These are phyloP conservation scores for Teratosphaeria nubilosa DNA, from an alignment of 2,329 filamentous ascomycete genomes.

Conservation along the genomic window DNA sequence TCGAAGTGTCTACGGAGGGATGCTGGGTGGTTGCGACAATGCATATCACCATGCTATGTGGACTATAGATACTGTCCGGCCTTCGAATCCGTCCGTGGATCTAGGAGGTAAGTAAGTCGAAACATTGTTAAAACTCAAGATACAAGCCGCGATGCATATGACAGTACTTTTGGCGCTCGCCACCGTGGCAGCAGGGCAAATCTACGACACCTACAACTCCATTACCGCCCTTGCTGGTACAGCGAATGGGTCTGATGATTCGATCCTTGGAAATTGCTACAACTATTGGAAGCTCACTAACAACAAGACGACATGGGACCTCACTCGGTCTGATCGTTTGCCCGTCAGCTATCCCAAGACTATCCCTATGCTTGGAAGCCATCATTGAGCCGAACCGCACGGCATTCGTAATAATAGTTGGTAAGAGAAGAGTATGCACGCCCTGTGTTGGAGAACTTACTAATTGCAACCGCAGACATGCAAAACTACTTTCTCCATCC, in stretches of 20 bases:
- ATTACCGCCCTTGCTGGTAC: constrained; percentile 7
- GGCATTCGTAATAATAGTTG: constrained; percentile 20
- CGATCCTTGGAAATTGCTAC: constrained; percentile 24
- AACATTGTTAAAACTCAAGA: neutral
- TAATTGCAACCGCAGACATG: constrained; percentile 12
- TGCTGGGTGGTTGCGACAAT: neutral
- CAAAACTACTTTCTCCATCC: constrained; percentile 25
- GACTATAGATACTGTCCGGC: neutral
- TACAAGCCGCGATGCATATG: constrained; percentile 3
- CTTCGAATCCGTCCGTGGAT: neutral
- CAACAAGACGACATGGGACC: constrained; percentile 20
- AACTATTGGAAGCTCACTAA: constrained; percentile 22
- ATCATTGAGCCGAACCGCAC: constrained; percentile 5
- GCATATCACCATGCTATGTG: neutral
- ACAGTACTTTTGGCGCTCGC: constrained; percentile 5
- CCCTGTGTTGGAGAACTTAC: neutral
- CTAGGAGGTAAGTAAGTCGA: neutral
- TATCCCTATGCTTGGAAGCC: constrained; percentile 21
- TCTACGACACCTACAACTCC: constrained; percentile 11
- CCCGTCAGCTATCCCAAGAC: constrained; percentile 20
- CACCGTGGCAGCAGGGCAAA: constrained; percentile 3
- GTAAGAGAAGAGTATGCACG: neutral
- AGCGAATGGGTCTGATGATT: constrained; percentile 5
- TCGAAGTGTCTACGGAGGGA: neutral
- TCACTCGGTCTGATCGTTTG: constrained; percentile 21